phyloP scores from a whole-genome alignment of 139 green algal genomes.

The Chlorella sorokiniana region DNA sequence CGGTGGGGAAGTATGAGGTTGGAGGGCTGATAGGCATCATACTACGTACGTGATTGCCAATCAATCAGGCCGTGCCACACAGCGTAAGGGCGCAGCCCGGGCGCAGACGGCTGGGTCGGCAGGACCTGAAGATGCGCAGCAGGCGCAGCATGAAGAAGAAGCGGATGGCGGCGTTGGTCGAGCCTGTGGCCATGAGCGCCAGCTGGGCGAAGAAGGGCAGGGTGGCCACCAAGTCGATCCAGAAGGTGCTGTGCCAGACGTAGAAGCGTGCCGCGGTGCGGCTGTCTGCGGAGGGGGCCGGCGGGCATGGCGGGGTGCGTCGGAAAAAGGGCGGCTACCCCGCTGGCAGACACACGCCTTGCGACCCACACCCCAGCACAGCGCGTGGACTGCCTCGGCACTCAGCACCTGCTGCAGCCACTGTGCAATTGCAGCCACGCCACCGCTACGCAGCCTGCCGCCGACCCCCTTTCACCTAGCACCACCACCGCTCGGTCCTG shows the following conservation, averaged over 20 bases:
- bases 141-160: slow-evolving; percentile 24
- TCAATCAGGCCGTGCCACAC: no score
- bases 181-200: neutral
- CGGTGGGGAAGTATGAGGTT: neutral
- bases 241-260: slow-evolving; percentile 18
- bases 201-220: slow-evolving; percentile 33
- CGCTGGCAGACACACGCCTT: no score
- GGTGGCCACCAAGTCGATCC: slow-evolving; percentile 28
- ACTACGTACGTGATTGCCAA: no score
- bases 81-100: no score
- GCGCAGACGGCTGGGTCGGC: no score
- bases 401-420: no score
- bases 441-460: no score
- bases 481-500: slow-evolving; percentile 5
- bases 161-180: neutral
- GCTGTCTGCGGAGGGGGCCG: slow-evolving; percentile 11
- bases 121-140: slow-evolving; percentile 16
- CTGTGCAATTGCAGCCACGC: no score
- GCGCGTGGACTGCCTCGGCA: no score
- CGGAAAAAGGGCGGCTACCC: no score
- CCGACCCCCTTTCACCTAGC: neutral
- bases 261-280: slow-evolving; percentile 9
- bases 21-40: neutral
- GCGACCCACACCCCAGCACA: no score
- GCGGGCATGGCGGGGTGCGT: no score